A percentile compares a stretch with the other conserved stretches of the same genome.
These are phyloP conservation scores for Paramecium pentaurelia DNA, from an alignment of 73 alveolate species.

Conservation along the genomic window DNA sequence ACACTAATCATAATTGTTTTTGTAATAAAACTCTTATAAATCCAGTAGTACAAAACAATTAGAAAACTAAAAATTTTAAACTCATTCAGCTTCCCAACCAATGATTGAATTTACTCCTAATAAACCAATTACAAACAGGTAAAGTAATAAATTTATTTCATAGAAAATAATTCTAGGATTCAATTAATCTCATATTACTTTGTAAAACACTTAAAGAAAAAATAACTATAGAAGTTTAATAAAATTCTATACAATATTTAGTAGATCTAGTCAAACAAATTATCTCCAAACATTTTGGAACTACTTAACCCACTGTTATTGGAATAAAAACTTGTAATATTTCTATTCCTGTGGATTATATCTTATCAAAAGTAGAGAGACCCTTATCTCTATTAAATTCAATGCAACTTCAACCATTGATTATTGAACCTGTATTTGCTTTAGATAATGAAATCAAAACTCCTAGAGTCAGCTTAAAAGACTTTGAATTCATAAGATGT, in stretches of 20 bases:
- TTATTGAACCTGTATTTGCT: constrained; percentile 15
- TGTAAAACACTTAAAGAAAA: not conserved
- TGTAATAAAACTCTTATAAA: not conserved
- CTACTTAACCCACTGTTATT: not conserved
- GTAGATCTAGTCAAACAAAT: constrained; percentile 14
- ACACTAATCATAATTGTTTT: not conserved
- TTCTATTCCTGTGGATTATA: constrained; percentile 28
- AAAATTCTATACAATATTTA: not conserved
- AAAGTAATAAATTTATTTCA: not conserved
- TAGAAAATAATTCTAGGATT: not conserved
- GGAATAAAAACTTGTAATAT: constrained; percentile 23
- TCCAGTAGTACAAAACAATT: not conserved
- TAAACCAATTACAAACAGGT: constrained; percentile 6
- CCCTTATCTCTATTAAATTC: not conserved
- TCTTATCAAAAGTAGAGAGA: constrained; percentile 37
- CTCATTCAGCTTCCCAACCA: constrained; percentile 23
- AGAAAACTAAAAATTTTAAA: not conserved
- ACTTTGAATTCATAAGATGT: constrained; percentile 48
- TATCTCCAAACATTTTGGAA: not conserved
- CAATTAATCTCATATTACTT: not conserved
- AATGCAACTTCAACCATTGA: not conserved
- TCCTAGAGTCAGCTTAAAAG: constrained; percentile 40
- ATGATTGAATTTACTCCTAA: not conserved
- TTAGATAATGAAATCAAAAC: constrained; percentile 14
- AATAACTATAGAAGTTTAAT: not conserved